These are phyloP conservation scores for Colletotrichum cuscutae DNA, from an alignment of 2,329 filamentous ascomycete species.

Conservation along the genomic window DNA sequence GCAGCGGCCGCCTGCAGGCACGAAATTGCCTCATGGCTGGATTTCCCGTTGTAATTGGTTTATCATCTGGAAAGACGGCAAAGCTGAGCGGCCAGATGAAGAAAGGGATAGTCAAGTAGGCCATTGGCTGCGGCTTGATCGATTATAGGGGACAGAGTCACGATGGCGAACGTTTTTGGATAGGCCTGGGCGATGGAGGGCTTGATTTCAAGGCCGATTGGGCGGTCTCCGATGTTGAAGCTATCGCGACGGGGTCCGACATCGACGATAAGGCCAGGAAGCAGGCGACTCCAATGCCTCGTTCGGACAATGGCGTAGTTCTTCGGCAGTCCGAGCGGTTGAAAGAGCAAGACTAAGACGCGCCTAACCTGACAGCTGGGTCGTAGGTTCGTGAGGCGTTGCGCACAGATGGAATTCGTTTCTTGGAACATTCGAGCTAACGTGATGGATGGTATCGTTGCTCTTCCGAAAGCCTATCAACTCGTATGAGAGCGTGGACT, in stretches of 20 bases:
- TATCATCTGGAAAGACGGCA: background rate
- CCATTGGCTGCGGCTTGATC: background rate
- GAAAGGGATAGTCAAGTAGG: background rate
- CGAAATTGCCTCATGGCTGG: slow-evolving; percentile 18
- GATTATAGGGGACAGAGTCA: background rate
- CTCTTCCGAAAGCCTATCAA: background rate
- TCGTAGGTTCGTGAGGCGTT: slow-evolving; percentile 11
- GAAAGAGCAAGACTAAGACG: background rate
- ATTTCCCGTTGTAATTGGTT: slow-evolving; percentile 1
- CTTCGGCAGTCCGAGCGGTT: slow-evolving; percentile 7
- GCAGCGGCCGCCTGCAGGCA: slow-evolving; percentile 25
- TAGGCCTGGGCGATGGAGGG: background rate
- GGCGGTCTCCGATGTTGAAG: background rate
- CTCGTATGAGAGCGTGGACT: slow-evolving; percentile 14
- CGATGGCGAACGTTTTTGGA: background rate
- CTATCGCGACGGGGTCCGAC: background rate
- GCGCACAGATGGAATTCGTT: slow-evolving; percentile 31
- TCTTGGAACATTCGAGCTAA: background rate
- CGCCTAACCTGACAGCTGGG: slow-evolving; percentile 8
- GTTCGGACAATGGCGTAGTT: slow-evolving; percentile 1
- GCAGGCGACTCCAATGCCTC: background rate
- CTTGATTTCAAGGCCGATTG: background rate
- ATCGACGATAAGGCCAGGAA: background rate
- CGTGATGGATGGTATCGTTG: background rate
- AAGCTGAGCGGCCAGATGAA: background rate